A percentile compares a stretch with the other conserved stretches of the same genome.
phyloP scores from a whole-genome alignment of 306 rosid species.

The Cucurbita argyrosperma region DNA sequence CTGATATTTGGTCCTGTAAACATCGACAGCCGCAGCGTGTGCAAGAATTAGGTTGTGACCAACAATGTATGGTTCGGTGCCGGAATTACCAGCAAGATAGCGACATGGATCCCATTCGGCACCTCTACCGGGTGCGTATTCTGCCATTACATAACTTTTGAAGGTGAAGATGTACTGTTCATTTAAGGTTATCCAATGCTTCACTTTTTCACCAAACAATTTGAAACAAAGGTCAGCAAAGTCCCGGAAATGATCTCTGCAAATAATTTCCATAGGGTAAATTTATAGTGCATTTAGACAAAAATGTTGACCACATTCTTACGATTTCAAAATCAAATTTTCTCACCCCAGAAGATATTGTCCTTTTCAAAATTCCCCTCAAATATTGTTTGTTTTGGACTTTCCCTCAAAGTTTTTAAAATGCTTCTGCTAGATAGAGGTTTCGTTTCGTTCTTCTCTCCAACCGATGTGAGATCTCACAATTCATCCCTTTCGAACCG shows the following conservation, averaged over 20 bases:
- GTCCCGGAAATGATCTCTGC: slow-evolving; percentile 29
- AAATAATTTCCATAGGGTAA: neutral
- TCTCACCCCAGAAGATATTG: too few species aligned
- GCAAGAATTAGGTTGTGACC: neutral
- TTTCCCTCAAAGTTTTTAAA: too few species aligned
- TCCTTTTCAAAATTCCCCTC: too few species aligned
- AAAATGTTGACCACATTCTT: too few species aligned
- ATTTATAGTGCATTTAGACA: too few species aligned
- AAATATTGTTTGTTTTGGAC: too few species aligned
- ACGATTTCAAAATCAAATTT: too few species aligned
- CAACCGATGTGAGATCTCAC: too few species aligned
- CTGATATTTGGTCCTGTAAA: neutral
- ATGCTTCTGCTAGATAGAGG: too few species aligned
- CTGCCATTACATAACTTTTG: slow-evolving; percentile 14
- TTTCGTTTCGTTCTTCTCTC: too few species aligned
- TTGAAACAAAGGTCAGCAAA: slow-evolving; percentile 35
- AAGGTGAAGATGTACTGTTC: slow-evolving; percentile 16
- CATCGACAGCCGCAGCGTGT: neutral
- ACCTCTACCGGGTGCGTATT: slow-evolving; percentile 19
- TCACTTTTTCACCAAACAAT: slow-evolving; percentile 40
- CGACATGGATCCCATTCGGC: neutral
- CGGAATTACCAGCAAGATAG: neutral
- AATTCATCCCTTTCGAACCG: too few species aligned
- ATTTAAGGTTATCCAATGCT: slow-evolving; percentile 34
- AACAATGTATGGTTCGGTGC: neutral